Evolutionary conservation across 2,329 filamentous ascomycete species (phyloP).

Genomic region (Neopestalotiopsis sp.): DNA sequence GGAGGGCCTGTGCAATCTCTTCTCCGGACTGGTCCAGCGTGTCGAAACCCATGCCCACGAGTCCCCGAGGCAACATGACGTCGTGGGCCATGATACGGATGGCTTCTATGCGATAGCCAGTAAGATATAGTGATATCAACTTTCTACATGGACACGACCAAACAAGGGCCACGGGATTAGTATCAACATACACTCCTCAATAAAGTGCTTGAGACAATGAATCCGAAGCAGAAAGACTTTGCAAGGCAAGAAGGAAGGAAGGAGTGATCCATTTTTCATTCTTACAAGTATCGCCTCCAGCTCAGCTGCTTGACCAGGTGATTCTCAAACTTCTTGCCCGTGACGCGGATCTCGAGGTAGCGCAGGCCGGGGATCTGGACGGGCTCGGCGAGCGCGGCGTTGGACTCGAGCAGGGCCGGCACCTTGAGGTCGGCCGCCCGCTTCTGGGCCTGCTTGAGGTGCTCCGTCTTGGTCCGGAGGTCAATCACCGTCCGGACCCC

Average conservation of each 20-base stretch:
- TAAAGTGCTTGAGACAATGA: not conserved
- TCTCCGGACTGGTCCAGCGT: slow-evolving; percentile 71
- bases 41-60: slow-evolving; percentile 72
- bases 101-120: slow-evolving; percentile 72
- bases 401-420: slow-evolving; percentile 52
- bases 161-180: too few species aligned
- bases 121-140: slow-evolving; percentile 47
- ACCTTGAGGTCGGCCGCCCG: slow-evolving; percentile 52
- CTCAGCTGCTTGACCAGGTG: slow-evolving; percentile 71
- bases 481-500: slow-evolving; percentile 78
- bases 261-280: slow-evolving; percentile 2
- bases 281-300: slow-evolving; percentile 69
- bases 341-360: slow-evolving; percentile 75
- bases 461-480: slow-evolving; percentile 81
- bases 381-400: slow-evolving; percentile 58
- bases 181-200: not conserved
- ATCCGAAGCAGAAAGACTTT: too few species aligned
- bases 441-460: slow-evolving; percentile 70
- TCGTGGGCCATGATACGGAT: slow-evolving; percentile 72
- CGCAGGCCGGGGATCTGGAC: slow-evolving; percentile 66
- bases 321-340: slow-evolving; percentile 73
- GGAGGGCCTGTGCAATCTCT: slow-evolving; percentile 62
- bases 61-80: slow-evolving; percentile 74
- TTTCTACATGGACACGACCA: not conserved
- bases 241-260: not conserved